Base-by-base conservation (phyloP, 768 basidiomycete species). In the Terana coerulea region DNA sequence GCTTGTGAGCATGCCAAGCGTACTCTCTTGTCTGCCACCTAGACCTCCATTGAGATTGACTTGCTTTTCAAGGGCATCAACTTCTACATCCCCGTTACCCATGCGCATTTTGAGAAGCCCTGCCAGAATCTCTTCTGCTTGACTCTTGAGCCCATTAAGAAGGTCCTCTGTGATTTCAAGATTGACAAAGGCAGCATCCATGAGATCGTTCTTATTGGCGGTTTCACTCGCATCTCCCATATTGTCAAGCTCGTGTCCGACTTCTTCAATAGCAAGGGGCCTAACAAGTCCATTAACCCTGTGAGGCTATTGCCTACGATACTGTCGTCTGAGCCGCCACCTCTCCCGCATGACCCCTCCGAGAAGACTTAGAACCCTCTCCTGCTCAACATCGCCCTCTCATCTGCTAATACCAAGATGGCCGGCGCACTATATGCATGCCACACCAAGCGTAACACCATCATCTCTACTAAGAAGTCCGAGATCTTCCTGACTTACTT, bases 1-100 rank as follows among this genome's bases (percentile, higher is more conserved):
- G 94, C 95, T 60, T 98, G 95, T 74, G 95, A 98, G 75, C 92
- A 93, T 73, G 95, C 95, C 48, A 98, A 98, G 83, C 90, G 94
- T 53, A 97, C 94, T 19, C 89, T 98, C 55, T 98, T 95, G 29
- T 97, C 94, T 41, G 93, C 93, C 51, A 86, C 95, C 49, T 93
- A 95, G 69, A 95, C 95, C 42, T 89, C 92, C 62, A 92, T 98
- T 60, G 95, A 98, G 72, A 97, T 98, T 66, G 95, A 98, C 77
- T 97, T 95, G 42, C 86, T 98, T 56, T 97, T 80, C 68, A 93
- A 97, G 80, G 95, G 95, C 66, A 87, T 95, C 69, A 95, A 98
- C 74, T 98, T 98, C 77, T 97, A 95, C 79, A 95, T 94, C 17
- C 91, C 93, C 49, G 82, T 98, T 65, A 98, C 95, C 64, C 94